Base-by-base conservation (phyloP, 2,329 filamentous ascomycete species). In the Microcyclospora pomicola region DNA sequence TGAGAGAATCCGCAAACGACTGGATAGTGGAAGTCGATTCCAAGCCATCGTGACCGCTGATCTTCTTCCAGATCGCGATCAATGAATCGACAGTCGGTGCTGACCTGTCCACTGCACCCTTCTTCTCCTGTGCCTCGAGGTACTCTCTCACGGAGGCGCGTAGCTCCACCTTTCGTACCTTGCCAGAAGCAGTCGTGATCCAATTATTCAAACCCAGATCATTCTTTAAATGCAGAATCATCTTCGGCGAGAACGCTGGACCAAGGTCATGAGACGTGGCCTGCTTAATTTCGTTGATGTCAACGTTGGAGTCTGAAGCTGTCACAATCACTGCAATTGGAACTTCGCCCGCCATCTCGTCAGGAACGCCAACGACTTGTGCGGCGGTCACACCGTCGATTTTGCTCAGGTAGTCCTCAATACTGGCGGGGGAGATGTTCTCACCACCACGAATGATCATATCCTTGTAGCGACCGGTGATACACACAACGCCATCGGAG, bases 401-500 rank as follows among this genome's bases (percentile, higher is more conserved):
- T 28, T 59, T 56, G 1, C 54, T 49, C 10, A 69, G 53, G 2
- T 53, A 46, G 36, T 50, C 47, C 59, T 59, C 56, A 31, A 59
- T 57, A 33, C 47, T 51, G 15, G 49, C 49, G 4, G 56, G 56
- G 5, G 55, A 82, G 36, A 72, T 71, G 58, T 84, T 84, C 58
- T 83, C 79, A 34, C 80, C 80, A 38, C 79, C 75, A 71, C 56
- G 45, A 24, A 58, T 58, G 39, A 58, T 57, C 44, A 58, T 54
- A 42, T 59, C 56, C 34, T 59, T 59, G 47, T 53, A 55, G 12
- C 55, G 43, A 9, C 56, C 54, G 16, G 46, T 49, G 28, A 59
- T 55, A 9, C 47, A 69, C 47, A 59, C 50, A 34, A 59, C 59
- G 6, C 61, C 62, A 7, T 63, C 59, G 1, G 59, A 49, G 33